Conservation (phyloP, 208 protist genomes). For the Trypanosoma melophagium region DNA sequence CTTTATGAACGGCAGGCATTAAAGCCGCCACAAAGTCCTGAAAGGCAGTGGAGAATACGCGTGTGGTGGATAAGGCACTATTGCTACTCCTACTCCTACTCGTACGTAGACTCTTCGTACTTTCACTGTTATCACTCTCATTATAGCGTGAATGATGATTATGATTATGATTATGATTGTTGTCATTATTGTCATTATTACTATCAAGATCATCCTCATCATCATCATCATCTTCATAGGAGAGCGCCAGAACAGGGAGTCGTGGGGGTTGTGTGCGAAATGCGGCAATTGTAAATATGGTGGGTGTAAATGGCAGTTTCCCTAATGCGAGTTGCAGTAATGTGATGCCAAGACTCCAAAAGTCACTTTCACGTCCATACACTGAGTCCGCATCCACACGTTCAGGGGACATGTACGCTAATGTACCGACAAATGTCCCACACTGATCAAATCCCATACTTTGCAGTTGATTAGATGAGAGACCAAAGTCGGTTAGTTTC, state of each 20-base stretch:
- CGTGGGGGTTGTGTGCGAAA: slow-evolving; percentile 26
- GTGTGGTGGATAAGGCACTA: no score
- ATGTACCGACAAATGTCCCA: slow-evolving; percentile 33
- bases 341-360: slow-evolving; percentile 40
- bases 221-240: no score
- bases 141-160: no score
- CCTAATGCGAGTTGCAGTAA: slow-evolving; percentile 34
- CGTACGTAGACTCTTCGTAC: no score
- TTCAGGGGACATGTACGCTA: slow-evolving; percentile 41
- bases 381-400: slow-evolving; percentile 28
- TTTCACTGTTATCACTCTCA: neutral
- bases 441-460: slow-evolving; percentile 35
- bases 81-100: no score
- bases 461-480: slow-evolving; percentile 20
- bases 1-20: neutral
- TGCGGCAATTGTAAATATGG: slow-evolving; percentile 24
- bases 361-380: slow-evolving; percentile 36
- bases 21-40: slow-evolving; percentile 25
- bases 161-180: neutral
- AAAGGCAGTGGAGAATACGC: slow-evolving; percentile 18
- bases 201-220: neutral
- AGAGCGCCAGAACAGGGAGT: slow-evolving; percentile 2
- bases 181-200: neutral
- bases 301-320: slow-evolving; percentile 25
- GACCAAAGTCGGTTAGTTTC: slow-evolving; percentile 92